These are phyloP conservation scores for Albizia julibrissin DNA, from an alignment of 306 rosid species.

Conservation along the genomic window DNA sequence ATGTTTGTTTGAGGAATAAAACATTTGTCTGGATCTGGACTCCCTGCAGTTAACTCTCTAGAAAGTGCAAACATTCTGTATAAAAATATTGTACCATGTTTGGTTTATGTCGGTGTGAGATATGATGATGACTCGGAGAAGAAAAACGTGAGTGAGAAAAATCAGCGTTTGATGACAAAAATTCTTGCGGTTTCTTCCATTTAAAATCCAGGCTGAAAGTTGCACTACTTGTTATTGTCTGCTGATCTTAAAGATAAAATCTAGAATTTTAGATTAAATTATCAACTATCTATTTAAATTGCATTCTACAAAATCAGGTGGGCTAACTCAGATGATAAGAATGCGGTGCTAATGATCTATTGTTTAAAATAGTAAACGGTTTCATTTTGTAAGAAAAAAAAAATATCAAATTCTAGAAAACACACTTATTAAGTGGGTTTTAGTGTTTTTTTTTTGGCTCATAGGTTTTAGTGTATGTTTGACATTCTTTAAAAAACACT, in stretches of 20 bases:
- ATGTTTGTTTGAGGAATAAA: slow-evolving; percentile 32
- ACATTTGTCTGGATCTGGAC: slow-evolving; percentile 23
- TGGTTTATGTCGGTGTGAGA: background rate
- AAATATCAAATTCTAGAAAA: too few relatives aligned
- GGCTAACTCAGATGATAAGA: too few relatives aligned
- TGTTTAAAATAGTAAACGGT: too few relatives aligned
- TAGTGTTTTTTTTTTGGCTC: too few relatives aligned
- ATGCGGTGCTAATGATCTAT: too few relatives aligned
- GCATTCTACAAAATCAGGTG: too few relatives aligned
- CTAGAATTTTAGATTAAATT: background rate
- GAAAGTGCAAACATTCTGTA: background rate
- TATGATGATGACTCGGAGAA: background rate
- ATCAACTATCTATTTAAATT: too few relatives aligned
- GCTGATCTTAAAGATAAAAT: background rate
- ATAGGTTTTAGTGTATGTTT: too few relatives aligned
- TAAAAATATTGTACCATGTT: background rate
- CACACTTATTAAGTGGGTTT: accelerated
- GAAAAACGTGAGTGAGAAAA: background rate
- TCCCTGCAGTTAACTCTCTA: background rate
- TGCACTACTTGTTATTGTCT: background rate
- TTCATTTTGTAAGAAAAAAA: accelerated
- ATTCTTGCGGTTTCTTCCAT: too few relatives aligned
- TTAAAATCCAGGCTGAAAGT: background rate
- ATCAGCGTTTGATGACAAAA: background rate
- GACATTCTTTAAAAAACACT: too few relatives aligned